These are phyloP conservation scores for Aureobasidium sp. DNA, from an alignment of 2,329 filamentous ascomycete species.

Conservation along the genomic window DNA sequence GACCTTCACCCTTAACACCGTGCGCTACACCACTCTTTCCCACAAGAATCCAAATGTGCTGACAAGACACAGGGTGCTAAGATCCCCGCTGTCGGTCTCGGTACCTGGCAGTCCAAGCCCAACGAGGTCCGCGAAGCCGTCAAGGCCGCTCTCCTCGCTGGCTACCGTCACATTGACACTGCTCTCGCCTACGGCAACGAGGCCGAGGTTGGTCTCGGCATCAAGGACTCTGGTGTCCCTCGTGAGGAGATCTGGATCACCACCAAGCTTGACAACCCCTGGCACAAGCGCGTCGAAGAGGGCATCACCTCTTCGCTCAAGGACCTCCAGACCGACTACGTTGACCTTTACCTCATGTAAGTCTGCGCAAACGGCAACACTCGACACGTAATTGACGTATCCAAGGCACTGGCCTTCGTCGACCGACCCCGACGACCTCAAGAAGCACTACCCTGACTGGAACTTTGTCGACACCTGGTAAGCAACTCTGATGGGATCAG, in stretches of 20 bases:
- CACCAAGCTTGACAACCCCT: slow-evolving; percentile 75
- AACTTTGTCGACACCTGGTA: slow-evolving; percentile 62
- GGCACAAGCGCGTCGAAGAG: slow-evolving; percentile 61
- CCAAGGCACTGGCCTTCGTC: slow-evolving; percentile 51
- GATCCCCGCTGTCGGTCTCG: slow-evolving; percentile 68
- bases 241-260: slow-evolving; percentile 66
- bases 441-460: slow-evolving; percentile 68
- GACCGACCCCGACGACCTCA: slow-evolving; percentile 52
- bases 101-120: slow-evolving; percentile 69
- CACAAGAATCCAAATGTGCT: not conserved
- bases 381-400: too few relatives aligned
- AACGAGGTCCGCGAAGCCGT: slow-evolving; percentile 64
- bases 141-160: slow-evolving; percentile 39
- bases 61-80: slow-evolving; percentile 60
- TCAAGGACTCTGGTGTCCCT: slow-evolving; percentile 57
- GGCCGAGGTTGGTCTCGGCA: slow-evolving; percentile 61
- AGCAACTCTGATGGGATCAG: not conserved
- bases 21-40: slow-evolving; percentile 12
- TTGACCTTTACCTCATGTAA: slow-evolving; percentile 52
- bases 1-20: slow-evolving; percentile 50
- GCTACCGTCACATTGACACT: slow-evolving; percentile 40
- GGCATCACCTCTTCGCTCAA: slow-evolving; percentile 53
- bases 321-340: slow-evolving; percentile 55
- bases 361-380: too few relatives aligned
- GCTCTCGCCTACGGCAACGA: slow-evolving; percentile 75